These are phyloP conservation scores for Cyberlindnera americana DNA, from an alignment of 805 yeast species.

Conservation along the genomic window DNA sequence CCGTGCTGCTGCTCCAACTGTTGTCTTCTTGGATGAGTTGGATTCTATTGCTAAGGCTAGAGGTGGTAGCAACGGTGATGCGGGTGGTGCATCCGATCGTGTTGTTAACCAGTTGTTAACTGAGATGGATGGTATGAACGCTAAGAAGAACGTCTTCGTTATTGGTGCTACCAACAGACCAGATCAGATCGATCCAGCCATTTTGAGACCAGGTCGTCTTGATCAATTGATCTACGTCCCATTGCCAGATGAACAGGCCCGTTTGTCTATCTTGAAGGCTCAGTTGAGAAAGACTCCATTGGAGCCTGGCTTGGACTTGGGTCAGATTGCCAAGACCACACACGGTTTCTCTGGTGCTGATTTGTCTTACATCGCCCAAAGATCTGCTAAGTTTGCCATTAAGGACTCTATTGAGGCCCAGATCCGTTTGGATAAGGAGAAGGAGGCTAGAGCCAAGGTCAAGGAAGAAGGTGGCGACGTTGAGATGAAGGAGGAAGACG, in stretches of 20 bases:
- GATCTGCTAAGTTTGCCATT: constrained; percentile 98
- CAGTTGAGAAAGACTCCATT: constrained; percentile 98
- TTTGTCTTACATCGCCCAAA: constrained; percentile 93
- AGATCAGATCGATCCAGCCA: constrained; percentile 98
- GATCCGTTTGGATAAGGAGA: constrained; percentile 41
- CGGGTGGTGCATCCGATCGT: constrained; percentile 96
- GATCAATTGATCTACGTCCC: constrained; percentile 99
- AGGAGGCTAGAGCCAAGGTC: constrained; percentile 37
- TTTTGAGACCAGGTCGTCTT: constrained; percentile 97
- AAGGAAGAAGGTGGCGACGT: constrained; percentile 47
- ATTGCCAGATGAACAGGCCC: constrained; percentile 92
- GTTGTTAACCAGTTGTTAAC: constrained; percentile 94
- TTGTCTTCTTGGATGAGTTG: constrained; percentile 95
- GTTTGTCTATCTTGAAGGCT: constrained; percentile 89
- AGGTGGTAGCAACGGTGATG: constrained; percentile 88
- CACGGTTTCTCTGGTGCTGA: constrained; percentile 99
- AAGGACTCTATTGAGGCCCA: constrained; percentile 95
- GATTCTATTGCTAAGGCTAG: constrained; percentile 97
- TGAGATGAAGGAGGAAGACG: constrained; percentile 50
- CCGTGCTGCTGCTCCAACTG: constrained; percentile 99
- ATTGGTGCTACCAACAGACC: constrained; percentile 99
- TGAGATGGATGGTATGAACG: constrained; percentile 99
- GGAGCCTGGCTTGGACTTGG: constrained; percentile 91
- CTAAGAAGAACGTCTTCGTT: constrained; percentile 97
- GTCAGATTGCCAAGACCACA: constrained; percentile 89